Evolutionary conservation across 257 asterid species (phyloP), one percentile per base, ranked within the genome.

Genomic region (Dorcoceras hygrometricum): DNA sequence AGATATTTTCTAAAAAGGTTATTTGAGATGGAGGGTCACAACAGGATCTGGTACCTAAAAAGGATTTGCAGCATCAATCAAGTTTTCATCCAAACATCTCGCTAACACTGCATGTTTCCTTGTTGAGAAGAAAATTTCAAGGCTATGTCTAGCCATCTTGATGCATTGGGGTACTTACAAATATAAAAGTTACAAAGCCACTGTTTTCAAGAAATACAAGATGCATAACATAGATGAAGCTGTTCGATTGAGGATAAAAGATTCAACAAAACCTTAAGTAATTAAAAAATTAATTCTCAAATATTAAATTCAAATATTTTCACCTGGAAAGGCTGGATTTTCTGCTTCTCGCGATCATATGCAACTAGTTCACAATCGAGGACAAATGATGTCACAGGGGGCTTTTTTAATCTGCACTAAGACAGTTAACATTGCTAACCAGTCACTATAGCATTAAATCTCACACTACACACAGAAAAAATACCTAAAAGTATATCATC

Each of bases 341-440:
- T 94, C 79, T 87, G 95, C 70, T 90, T 88, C 83, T 88, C 93
- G 39, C 91, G 95, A 55, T 90, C 96, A 20, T 80, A 90, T 70
- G 97, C 99, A 76, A 94, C 99, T 77, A 90, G 78, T 79, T 94
- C 99, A 34, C 99, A 94, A 70, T 94, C 97, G 51, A 94, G 97
- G 79, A 92, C 97, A 77, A 92, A 92, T 68, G 97, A 94, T 57
- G 79, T 76, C 29, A 82, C 88, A 59, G 93, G 77, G 24, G 97
- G 82, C 62, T 69, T 76, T 75, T 86, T 88, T 19, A 90, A 78
- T 77, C 99, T 94, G 93, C 86, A 79, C n/a, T 27, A 57, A 69
- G 68, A 71, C 28, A 57, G 56, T 65, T 25, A 71, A 10, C 9
- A 66, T 66, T 53, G 73, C 66, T 39, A 56, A 66, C 48, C 72